These are phyloP conservation scores for Cryptococcus sp. DNA, from an alignment of 1,284 basidiomycete species.

Conservation along the genomic window DNA sequence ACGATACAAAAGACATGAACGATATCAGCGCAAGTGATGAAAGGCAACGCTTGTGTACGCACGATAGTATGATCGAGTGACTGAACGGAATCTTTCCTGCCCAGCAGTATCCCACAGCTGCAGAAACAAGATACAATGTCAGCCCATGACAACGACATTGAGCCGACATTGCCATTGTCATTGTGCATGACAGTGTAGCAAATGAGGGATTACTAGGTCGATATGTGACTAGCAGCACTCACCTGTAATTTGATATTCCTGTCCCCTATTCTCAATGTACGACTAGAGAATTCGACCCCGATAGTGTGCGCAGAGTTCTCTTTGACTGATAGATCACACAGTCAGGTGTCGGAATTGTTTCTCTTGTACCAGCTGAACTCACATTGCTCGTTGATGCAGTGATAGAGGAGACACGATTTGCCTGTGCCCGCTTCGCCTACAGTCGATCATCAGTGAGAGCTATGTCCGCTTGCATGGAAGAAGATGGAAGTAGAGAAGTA, in stretches of 20 bases:
- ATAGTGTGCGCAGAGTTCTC: slow-evolving; percentile 97
- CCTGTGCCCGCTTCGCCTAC: slow-evolving; percentile 93
- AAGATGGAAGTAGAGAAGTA: background rate
- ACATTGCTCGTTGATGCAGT: slow-evolving; percentile 94
- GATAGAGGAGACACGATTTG: slow-evolving; percentile 93
- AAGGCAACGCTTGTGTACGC: slow-evolving; percentile 1
- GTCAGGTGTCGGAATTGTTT: background rate
- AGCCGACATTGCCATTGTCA: too few species aligned
- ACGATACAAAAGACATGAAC: background rate
- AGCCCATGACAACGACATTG: too few species aligned
- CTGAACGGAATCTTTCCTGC: slow-evolving; percentile 93
- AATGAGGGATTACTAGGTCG: too few species aligned
- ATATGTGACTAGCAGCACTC: slow-evolving; percentile 28
- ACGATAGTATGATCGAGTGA: slow-evolving; percentile 94
- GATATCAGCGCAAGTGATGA: too few species aligned
- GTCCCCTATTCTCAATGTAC: slow-evolving; percentile 84
- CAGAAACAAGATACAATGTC: too few species aligned
- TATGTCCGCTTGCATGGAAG: background rate
- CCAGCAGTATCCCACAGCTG: slow-evolving; percentile 97
- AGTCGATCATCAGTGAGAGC: slow-evolving; percentile 9
- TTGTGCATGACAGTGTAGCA: too few species aligned
- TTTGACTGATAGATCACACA: slow-evolving; percentile 66
- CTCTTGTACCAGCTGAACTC: slow-evolving; percentile 46
- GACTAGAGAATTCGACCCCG: slow-evolving; percentile 90
- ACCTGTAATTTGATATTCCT: slow-evolving; percentile 93